Conservation (phyloP, 2,329 filamentous ascomycete species). For the Claviceps pusilla region DNA sequence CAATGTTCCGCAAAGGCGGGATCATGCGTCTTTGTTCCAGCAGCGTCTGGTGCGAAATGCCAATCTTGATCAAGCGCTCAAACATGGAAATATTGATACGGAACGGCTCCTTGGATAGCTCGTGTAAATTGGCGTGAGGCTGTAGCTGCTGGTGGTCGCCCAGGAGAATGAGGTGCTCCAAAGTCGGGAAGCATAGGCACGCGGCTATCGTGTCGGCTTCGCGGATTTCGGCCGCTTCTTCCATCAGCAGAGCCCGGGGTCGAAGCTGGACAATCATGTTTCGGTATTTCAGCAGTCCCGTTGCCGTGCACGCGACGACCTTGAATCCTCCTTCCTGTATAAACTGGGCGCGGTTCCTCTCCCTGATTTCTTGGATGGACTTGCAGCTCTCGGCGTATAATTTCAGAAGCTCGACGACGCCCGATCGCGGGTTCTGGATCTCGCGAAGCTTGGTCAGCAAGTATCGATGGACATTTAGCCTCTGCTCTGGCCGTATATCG, state of each 20-base stretch:
- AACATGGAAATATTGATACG: conserved; percentile 64
- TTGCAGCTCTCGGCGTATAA: conserved; percentile 34
- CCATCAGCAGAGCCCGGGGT: conserved; percentile 56
- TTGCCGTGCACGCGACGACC: conserved; percentile 57
- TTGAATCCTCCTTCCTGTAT: conserved; percentile 24
- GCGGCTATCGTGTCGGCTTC: conserved; percentile 44
- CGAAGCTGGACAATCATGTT: conserved; percentile 49
- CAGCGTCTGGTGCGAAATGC: conserved; percentile 48
- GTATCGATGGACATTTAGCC: conserved; percentile 1
- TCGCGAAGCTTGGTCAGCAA: neutral
- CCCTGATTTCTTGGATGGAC: conserved; percentile 40
- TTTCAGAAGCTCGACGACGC: conserved; percentile 24
- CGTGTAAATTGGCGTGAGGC: conserved; percentile 48
- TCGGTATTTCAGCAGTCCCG: conserved; percentile 68
- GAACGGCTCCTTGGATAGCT: conserved; percentile 45
- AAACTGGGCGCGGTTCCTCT: conserved; percentile 38
- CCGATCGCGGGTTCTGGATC: neutral
- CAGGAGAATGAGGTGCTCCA: conserved; percentile 43
- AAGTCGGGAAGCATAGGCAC: conserved; percentile 26
- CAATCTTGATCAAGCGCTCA: conserved; percentile 56
- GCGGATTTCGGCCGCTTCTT: conserved; percentile 66
- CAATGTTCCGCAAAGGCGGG: conserved; percentile 27
- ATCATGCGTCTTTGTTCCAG: conserved; percentile 50
- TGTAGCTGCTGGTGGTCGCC: conserved; percentile 72
- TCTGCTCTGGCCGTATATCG: conserved; percentile 1